Evolutionary conservation across 2,329 filamentous ascomycete genomes (phyloP).

Genomic region (Aspergillus fumigatiaffinis): DNA sequence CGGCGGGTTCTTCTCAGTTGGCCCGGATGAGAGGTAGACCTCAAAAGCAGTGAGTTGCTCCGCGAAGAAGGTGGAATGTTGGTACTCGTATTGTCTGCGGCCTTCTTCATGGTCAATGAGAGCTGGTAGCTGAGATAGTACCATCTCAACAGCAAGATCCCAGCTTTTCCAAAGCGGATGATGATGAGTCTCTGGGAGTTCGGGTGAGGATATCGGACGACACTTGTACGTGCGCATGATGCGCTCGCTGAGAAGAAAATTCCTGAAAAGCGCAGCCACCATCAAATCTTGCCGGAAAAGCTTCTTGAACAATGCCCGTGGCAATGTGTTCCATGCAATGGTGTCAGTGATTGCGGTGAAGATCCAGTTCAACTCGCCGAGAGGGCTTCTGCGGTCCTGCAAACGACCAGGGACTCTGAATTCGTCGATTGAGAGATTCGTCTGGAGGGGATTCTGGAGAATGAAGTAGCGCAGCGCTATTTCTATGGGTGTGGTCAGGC

Average conservation of each 20-base stretch:
- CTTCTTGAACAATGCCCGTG: constrained; percentile 87
- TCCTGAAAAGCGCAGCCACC: constrained; percentile 96
- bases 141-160: constrained; percentile 96
- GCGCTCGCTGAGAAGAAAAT: constrained; percentile 89
- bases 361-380: constrained; percentile 98
- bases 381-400: constrained; percentile 85
- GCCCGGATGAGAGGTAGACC: constrained; percentile 82
- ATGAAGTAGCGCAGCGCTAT: constrained; percentile 97
- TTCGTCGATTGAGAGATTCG: constrained; percentile 69
- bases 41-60: constrained; percentile 97
- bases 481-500: constrained; percentile 92
- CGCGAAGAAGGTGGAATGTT: constrained; percentile 92
- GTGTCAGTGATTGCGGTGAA: constrained; percentile 99
- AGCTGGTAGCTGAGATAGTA: constrained; percentile 80
- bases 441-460: constrained; percentile 75
- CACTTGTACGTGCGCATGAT: constrained; percentile 97
- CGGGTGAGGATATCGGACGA: constrained; percentile 85
- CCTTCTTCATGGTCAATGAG: constrained; percentile 73
- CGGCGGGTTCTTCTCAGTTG: constrained; percentile 78
- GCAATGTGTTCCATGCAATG: constrained; percentile 95
- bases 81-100: constrained; percentile 78
- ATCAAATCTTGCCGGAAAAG: constrained; percentile 96
- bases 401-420: constrained; percentile 87
- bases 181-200: constrained; percentile 89
- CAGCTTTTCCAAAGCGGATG: constrained; percentile 96